Evolutionary conservation across 2,329 filamentous ascomycete genomes (phyloP).

Genomic region (Colletotrichum spinosum): DNA sequence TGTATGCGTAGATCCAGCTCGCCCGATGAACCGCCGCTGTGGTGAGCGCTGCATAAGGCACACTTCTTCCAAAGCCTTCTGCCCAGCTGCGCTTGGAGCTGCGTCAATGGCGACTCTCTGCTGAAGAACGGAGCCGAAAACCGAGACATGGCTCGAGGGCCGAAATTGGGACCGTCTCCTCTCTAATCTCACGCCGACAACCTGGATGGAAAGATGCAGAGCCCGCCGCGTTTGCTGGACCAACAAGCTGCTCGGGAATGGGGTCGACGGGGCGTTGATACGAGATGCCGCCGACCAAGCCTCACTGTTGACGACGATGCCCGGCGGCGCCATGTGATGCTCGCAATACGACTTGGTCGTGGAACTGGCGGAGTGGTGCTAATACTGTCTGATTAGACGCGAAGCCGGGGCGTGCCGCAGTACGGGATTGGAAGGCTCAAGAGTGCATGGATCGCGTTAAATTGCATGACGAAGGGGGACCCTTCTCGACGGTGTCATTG

Average conservation of each 20-base stretch:
- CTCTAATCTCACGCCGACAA: slow-evolving; percentile 28
- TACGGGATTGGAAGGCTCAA: slow-evolving; percentile 36
- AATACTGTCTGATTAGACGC: slow-evolving; percentile 44
- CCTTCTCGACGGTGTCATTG: slow-evolving; percentile 46
- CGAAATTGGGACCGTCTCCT: slow-evolving; percentile 13
- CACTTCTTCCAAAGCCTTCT: neutral
- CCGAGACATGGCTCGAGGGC: slow-evolving; percentile 29
- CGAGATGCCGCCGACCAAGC: slow-evolving; percentile 30
- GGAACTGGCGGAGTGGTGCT: slow-evolving; percentile 3
- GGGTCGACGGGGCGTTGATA: slow-evolving; percentile 19
- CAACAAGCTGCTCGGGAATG: slow-evolving; percentile 24
- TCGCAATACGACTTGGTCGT: slow-evolving; percentile 3
- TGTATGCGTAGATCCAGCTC: no score
- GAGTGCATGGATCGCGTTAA: slow-evolving; percentile 48
- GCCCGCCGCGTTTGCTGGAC: slow-evolving; percentile 34
- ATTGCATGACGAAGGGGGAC: slow-evolving; percentile 47
- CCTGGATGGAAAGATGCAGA: slow-evolving; percentile 11
- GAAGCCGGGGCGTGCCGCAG: slow-evolving; percentile 28
- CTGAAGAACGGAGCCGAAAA: slow-evolving; percentile 30
- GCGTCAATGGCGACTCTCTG: slow-evolving; percentile 17
- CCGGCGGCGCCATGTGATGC: slow-evolving; percentile 3
- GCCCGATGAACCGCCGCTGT: no score
- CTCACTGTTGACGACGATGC: slow-evolving; percentile 23
- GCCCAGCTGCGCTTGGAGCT: slow-evolving; percentile 7
- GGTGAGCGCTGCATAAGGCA: neutral